Percentiles rank a stretch among this genome's conserved stretches.
These are phyloP conservation scores for Symbiodinium natans DNA, from an alignment of 73 alveolate species.

Conservation along the genomic window DNA sequence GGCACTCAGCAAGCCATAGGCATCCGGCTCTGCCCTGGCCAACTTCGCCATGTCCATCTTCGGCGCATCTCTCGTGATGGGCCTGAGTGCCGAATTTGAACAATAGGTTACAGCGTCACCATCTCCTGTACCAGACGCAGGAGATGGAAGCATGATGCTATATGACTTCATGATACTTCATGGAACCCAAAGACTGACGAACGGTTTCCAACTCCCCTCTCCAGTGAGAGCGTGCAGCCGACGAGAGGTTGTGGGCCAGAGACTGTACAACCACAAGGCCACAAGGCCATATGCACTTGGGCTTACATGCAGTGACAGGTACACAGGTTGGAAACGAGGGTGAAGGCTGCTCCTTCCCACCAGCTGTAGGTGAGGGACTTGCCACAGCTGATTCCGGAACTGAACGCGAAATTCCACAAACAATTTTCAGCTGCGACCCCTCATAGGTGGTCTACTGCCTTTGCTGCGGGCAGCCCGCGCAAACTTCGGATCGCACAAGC, in stretches of 20 bases:
- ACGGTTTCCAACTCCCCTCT: too few relatives aligned
- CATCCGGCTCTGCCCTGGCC: background rate
- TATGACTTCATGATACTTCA: too few relatives aligned
- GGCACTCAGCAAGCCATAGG: background rate
- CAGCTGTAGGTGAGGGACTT: too few relatives aligned
- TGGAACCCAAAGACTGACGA: too few relatives aligned
- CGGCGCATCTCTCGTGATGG: background rate
- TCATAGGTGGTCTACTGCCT: background rate
- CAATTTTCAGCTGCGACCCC: background rate
- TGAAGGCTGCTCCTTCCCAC: too few relatives aligned
- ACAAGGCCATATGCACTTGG: slow-evolving; percentile 3
- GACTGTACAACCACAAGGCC: slow-evolving; percentile 5
- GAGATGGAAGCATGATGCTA: too few relatives aligned
- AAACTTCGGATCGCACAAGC: too few relatives aligned
- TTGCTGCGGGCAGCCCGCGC: background rate
- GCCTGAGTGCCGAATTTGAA: background rate
- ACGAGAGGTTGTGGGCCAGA: background rate
- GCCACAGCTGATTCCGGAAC: background rate
- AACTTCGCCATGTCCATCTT: background rate
- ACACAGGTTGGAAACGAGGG: too few relatives aligned
- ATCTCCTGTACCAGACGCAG: too few relatives aligned
- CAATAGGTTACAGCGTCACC: too few relatives aligned
- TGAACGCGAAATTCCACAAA: background rate
- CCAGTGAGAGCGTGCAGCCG: too few relatives aligned
- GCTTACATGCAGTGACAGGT: background rate